phyloP scores from a whole-genome alignment of 768 basidiomycete species.

The Hemileccinum impolitum region DNA sequence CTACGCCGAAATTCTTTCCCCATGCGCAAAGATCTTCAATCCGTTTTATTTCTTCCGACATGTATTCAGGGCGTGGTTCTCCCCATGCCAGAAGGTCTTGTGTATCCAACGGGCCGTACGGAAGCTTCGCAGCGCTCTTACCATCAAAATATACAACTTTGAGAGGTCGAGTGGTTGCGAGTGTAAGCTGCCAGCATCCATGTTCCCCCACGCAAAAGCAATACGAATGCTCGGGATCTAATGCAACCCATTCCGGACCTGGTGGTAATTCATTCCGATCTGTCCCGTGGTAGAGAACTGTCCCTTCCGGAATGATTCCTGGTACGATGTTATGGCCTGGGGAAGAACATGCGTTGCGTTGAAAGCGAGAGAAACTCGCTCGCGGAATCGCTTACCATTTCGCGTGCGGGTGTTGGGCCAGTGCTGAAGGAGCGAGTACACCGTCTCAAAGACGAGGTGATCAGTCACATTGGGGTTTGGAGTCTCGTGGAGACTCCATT shows the following conservation, averaged over 20 bases:
- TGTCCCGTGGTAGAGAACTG: constrained; percentile 30
- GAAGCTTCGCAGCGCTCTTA: too few species aligned
- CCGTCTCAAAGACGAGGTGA: too few species aligned
- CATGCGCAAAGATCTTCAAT: constrained; percentile 28
- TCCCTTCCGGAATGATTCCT: constrained; percentile 28
- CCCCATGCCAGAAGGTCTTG: not conserved
- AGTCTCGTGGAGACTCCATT: not conserved
- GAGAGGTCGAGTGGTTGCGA: too few species aligned
- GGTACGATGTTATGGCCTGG: constrained; percentile 17
- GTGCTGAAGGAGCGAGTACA: too few species aligned
- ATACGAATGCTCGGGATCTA: constrained; percentile 32
- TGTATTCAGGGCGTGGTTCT: not conserved
- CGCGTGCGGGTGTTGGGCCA: too few species aligned
- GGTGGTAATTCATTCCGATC: constrained; percentile 18
- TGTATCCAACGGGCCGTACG: not conserved
- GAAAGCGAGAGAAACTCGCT: too few species aligned
- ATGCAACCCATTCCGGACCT: constrained; percentile 27
- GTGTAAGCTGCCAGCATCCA: too few species aligned
- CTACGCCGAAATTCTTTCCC: constrained; percentile 37
- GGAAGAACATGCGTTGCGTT: not conserved
- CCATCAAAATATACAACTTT: too few species aligned
- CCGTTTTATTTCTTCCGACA: not conserved
- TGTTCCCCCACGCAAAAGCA: too few species aligned
- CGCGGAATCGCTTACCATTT: too few species aligned
- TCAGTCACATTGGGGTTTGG: not conserved